Base-by-base conservation (phyloP, 768 basidiomycete species). In the Lactarius evosmus region DNA sequence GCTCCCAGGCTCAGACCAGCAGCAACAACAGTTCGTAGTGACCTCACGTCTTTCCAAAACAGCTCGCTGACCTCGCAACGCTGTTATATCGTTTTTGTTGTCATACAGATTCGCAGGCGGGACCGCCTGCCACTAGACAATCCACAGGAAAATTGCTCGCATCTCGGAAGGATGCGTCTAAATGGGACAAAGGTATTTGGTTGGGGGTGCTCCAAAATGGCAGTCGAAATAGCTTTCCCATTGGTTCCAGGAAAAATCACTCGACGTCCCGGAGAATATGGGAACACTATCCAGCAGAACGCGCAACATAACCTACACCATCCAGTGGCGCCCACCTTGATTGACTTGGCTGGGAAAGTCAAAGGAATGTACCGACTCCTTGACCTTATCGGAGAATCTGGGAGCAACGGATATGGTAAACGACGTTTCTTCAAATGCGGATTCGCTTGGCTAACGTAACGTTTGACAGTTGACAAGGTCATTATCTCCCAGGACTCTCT, bases 401-500 rank as follows among this genome's bases (percentile, higher is more conserved):
- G 78, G 2, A 82, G 77, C 40, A 78, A 80, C 7, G 82, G 83
- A 0, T 73, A 83, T 3, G 84, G 85, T 83, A 65, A 59, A 75
- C 63, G 22, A 4, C 38, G 30, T 61, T 14, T 34, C 3, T 29
- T 12, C 11, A 29, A 16, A 36, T 14, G 7, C 1, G 19, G 17
- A 41, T 14, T 7, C 11, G 0, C 25, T 33, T 6, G 25, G n/a
- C n/a, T 60, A 2, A 58, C 5, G 17, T 30, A 17, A 22, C 19
- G 17, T 3, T 55, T 19, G 19, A 14, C 61, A 84, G 85, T 85
- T 50, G 83, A 85, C 65, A 87, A 87, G 69, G 78, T 86, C 40
- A 80, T 86, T 71, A 85, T 87, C 34, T 75, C 76, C 3, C 82
- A 85, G 70, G 74, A 78, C 3, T 80, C 82, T 1, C 71, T 87